Conservation (phyloP, 495 filamentous ascomycete species). For the Annulohypoxylon maeteangense region DNA sequence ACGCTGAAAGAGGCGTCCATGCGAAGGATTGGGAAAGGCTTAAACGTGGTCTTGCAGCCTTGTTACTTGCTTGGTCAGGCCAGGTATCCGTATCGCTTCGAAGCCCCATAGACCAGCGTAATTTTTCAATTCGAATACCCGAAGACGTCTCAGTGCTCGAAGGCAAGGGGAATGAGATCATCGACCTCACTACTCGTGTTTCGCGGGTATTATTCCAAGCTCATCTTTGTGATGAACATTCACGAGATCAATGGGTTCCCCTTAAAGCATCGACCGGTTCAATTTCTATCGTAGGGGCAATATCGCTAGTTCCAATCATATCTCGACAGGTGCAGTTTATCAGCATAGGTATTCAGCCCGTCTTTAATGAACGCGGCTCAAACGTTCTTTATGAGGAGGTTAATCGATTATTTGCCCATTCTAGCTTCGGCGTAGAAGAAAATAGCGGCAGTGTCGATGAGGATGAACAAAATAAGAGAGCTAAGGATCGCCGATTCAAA, state of each 20-base stretch:
- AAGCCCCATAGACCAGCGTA: constrained; percentile 47
- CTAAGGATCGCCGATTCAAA: constrained; percentile 56
- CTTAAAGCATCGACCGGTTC: constrained; percentile 70
- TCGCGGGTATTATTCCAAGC: constrained; percentile 72
- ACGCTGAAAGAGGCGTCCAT: constrained; percentile 63
- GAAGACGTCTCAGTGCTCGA: constrained; percentile 15
- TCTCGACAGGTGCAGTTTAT: constrained; percentile 83
- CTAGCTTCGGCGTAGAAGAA: constrained; percentile 77
- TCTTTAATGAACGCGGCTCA: constrained; percentile 62
- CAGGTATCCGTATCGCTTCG: constrained; percentile 58
- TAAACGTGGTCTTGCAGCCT: constrained; percentile 64
- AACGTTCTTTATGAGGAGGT: constrained; percentile 81
- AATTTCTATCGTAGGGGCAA: constrained; percentile 71
- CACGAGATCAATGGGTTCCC: constrained; percentile 69
- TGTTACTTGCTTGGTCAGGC: constrained; percentile 73
- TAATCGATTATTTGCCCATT: constrained; percentile 79
- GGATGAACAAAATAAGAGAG: constrained; percentile 50
- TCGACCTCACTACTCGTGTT: constrained; percentile 50
- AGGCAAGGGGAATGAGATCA: constrained; percentile 21
- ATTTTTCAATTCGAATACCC: constrained; percentile 29
- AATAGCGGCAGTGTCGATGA: constrained; percentile 49
- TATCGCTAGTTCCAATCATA: constrained; percentile 75
- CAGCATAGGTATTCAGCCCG: constrained; percentile 72
- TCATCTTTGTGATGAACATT: constrained; percentile 64
- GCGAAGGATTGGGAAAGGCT: constrained; percentile 74